Evolutionary conservation across 805 yeast genomes (phyloP), one percentile per base, ranked within the genome.

Genomic region (Metschnikowia matae): DNA sequence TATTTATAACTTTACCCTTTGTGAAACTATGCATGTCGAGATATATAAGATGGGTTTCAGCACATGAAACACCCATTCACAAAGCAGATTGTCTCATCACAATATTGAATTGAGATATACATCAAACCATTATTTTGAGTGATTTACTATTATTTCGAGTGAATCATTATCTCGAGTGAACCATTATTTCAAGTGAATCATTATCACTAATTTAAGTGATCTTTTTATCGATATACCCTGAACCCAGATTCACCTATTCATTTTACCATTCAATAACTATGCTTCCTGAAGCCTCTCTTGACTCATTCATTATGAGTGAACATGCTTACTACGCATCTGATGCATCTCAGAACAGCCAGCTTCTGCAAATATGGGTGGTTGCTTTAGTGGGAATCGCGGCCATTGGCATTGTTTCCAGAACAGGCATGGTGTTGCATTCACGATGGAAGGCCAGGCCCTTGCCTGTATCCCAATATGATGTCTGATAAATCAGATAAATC

Each of bases 251-350:
- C 7, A 21, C 23, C 23, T 21, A 21, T 21, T 7, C 1, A 21
- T 21, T 21, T 4, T 8, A 26, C 11, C 29, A 21, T 26, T 26
- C 29, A 26, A 26, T 26, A 26, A 11, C 10, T 20, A 55, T 54
- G 57, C 49, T 52, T 42, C 59, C 59, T 3, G 26, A 33, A 18
- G 57, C 57, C 13, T 35, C 54, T 17, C 23, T 26, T 15, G 56
- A 56, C 46, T 46, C 43, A 7, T 32, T 23, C 18, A 26, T 54
- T 11, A 53, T 57, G 57, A 44, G 40, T 36, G 60, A 57, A 39
- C 60, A 57, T 36, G 59, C 54, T 6, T 57, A 55, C 34, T 55
- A 55, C 37, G 50, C 39, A n/a, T 20, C 49, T 8, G 11, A n/a
- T 7, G n/a, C 26, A 17, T 23, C 34, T 7, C 29, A 40, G 38